Base-by-base conservation (phyloP, 148 eudicot genomes). In the Vaccinium vitisidaea region DNA sequence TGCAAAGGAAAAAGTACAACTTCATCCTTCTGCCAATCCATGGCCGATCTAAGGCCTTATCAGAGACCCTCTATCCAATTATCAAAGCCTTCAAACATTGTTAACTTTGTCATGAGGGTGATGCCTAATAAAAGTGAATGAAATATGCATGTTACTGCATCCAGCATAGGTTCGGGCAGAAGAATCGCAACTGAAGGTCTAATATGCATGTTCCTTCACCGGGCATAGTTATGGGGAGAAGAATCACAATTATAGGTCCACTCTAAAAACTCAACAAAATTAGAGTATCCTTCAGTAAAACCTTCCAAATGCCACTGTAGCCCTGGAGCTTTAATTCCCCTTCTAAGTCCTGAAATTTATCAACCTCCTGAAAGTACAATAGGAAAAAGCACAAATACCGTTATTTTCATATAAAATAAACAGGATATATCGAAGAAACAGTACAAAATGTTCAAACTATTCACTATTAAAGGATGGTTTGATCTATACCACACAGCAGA, bases 291-390 rank as follows among this genome's bases (percentile, higher is more conserved):
- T 83, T 70, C 54, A 69, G 48, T 75, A 77, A 13, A 67, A 96
- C 99, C 99, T 95, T 97, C 99, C 99, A 97, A 80, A 90, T 90
- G 84, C 99, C 98, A 70, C 59, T 87, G 89, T 97, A 97, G 85
- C 99, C 99, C 83, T 86, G 94, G 76, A 63, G 84, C 87, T 88
- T 93, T 82, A 97, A 91, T 53, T 89, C 94, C 83, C 91, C 93
- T 88, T 92, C 93, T 61, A 97, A 85, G 30, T 95, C 99, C 71
- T 87, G 90, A 84, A 97, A 97, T 86, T 87, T 95, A 89, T 97
- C 99, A 84, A 95, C 98, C 92, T 97, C 99, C 99, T 97, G 91
- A 82, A 79, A 88, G 83, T 27, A 53, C 19, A 83, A 85, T 55
- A 54, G 83, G 61, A 80, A 74, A 43, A 84, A 77, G 39, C 50